A percentile compares a stretch with the other conserved stretches of the same genome.
Conservation (phyloP, 345 rosid genomes). For the Lumnitzera racemosa region DNA sequence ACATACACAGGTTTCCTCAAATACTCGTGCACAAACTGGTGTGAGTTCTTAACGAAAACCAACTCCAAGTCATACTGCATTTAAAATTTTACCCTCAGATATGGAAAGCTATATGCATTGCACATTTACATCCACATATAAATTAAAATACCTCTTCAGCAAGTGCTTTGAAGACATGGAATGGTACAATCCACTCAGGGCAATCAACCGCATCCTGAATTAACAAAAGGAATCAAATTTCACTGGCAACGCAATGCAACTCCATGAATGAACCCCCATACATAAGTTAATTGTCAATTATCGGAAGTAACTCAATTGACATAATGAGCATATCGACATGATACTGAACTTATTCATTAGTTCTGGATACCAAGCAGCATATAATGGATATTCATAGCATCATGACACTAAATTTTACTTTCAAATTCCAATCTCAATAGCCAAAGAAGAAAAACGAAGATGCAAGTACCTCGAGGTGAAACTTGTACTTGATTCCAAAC, state of each 20-base stretch:
- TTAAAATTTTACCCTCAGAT: neutral
- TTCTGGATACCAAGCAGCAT: too few species aligned
- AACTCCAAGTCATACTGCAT: slow-evolving; percentile 82
- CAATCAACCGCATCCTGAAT: slow-evolving; percentile 96
- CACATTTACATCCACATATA: neutral
- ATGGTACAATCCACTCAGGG: slow-evolving; percentile 98
- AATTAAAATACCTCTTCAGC: slow-evolving; percentile 68
- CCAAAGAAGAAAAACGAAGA: neutral
- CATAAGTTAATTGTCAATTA: too few species aligned
- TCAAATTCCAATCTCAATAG: neutral
- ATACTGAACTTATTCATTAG: too few species aligned
- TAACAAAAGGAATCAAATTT: neutral
- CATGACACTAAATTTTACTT: neutral
- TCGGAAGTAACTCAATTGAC: too few species aligned
- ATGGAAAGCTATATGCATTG: neutral
- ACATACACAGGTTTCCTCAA: slow-evolving; percentile 64
- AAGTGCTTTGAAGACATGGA: slow-evolving; percentile 74
- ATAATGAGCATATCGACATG: too few species aligned
- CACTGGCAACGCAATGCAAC: neutral
- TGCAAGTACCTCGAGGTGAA: slow-evolving; percentile 71
- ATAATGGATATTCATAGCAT: too few species aligned
- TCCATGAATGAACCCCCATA: too few species aligned
- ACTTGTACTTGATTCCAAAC: slow-evolving; percentile 79
- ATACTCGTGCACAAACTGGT: slow-evolving; percentile 83
- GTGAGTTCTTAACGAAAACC: slow-evolving; percentile 85